Evolutionary conservation across 148 eudicot species (phyloP).

Genomic region (Vaccinium vitisidaea): DNA sequence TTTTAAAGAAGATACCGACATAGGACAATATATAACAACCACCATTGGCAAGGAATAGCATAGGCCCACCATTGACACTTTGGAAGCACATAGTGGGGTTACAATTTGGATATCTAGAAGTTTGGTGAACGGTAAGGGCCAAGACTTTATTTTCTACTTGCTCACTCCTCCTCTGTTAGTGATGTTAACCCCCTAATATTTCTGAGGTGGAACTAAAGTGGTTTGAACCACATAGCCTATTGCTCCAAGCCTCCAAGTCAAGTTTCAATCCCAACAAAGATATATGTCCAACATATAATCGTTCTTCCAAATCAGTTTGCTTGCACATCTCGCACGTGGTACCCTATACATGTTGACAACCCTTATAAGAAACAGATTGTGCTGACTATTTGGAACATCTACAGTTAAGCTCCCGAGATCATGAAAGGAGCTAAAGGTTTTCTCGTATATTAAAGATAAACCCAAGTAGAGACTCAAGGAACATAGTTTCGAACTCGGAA

Average conservation of each 20-base stretch:
- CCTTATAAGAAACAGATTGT: background rate
- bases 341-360: background rate
- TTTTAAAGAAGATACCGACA: too few species aligned
- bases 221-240: background rate
- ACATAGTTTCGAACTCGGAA: background rate
- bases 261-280: too few species aligned
- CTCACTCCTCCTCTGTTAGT: too few species aligned
- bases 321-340: background rate
- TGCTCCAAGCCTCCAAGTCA: background rate
- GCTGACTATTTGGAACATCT: background rate
- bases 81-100: too few species aligned
- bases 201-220: too few species aligned
- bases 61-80: too few species aligned
- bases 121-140: too few species aligned
- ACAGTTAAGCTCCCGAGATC: background rate
- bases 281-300: background rate
- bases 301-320: background rate
- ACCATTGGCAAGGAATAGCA: too few species aligned
- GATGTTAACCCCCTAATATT: too few species aligned
- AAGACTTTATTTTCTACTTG: too few species aligned
- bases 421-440: background rate
- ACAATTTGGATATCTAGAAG: too few species aligned
- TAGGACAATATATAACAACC: too few species aligned
- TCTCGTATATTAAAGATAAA: background rate
- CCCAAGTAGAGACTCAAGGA: background rate